Conservation (phyloP, 169 alveolate species). For the Plasmodium yoelii region DNA sequence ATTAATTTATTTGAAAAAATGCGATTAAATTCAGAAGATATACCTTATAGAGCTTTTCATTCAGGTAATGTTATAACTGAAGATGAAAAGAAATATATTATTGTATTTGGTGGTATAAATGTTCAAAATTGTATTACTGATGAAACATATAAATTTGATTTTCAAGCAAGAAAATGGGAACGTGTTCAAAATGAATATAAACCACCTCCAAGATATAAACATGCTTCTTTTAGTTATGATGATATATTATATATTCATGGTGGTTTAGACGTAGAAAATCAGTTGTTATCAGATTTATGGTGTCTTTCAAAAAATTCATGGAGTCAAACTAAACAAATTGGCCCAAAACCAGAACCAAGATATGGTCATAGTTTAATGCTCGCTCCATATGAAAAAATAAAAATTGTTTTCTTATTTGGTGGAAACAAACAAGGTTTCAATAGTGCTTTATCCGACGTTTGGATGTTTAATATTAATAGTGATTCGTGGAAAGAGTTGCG, state of each 20-base stretch:
- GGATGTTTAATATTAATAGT: conserved; percentile 59
- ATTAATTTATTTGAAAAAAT: conserved; percentile 74
- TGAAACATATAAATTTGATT: conserved; percentile 70
- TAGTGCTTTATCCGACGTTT: conserved; percentile 57
- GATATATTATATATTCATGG: conserved; percentile 67
- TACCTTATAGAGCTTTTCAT: conserved; percentile 49
- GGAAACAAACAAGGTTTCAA: conserved; percentile 66
- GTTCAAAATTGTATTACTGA: conserved; percentile 35
- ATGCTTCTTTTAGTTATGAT: conserved; percentile 59
- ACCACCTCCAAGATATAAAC: conserved; percentile 64
- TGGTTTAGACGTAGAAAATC: conserved; percentile 29
- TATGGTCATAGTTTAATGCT: conserved; percentile 66
- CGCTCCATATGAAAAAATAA: conserved; percentile 32
- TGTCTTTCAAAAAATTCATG: conserved; percentile 24
- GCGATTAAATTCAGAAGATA: conserved; percentile 51
- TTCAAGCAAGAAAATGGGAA: conserved; percentile 70
- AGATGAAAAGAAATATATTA: conserved; percentile 37
- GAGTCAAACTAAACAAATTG: conserved; percentile 20
- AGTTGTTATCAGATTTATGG: conserved; percentile 51
- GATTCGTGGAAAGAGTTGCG: conserved; percentile 40
- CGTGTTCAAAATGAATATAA: conserved; percentile 1
- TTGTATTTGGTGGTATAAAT: conserved; percentile 73
- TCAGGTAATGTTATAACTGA: conserved; percentile 72
- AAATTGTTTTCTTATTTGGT: conserved; percentile 54
- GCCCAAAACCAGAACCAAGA: conserved; percentile 38